Evolutionary conservation across 2,329 filamentous ascomycete species (phyloP), one percentile per base, ranked within the genome.

Genomic region (Penicillium sp.): DNA sequence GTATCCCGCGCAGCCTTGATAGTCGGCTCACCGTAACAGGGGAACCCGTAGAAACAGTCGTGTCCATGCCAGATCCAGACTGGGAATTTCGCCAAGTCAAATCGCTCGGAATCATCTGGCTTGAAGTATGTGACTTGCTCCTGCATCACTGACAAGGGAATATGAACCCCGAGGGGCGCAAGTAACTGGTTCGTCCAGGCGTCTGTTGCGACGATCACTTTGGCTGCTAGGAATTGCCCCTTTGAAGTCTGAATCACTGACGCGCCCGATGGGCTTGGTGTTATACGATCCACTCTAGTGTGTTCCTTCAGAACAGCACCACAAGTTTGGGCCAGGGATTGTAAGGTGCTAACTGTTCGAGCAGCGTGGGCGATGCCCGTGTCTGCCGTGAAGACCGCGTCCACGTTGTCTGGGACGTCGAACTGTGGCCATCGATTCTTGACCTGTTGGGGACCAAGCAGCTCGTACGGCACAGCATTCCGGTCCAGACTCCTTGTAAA

Each of bases 41-140:
- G 57, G 16, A 60, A 58, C 7, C 57, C 57, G 27, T 60, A 60
- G 40, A 45, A 60, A 13, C 39, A 51, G 7, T 31, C 45, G 4
- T 43, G 34, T 4, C 51, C 53, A 9, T 39, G 33, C 50, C 49
- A 58, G 14, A 59, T 60, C 57, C 56, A 59, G 6, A 59, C 53
- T 2, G 56, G 57, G 27, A 58, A 58, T 1, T 31, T 41, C 3
- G 40, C 28, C 1, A 48, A 27, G 2, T 54, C 39, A 23, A 47
- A 58, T 6, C 17, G 17, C 3, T 33, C 37, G 4, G 46, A 11
- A 7, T 56, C 36, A 2, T 46, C 42, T 4, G 56, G 57, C 13
- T 60, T 60, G 35, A 45, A 59, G 39, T 59, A 58, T 13, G 57
- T 60, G 2, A 59, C 48, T 33, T 59, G 56, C 26, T 59, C 57